phyloP scores from a whole-genome alignment of 441 rosid species.

The Caryocar brasiliense region DNA sequence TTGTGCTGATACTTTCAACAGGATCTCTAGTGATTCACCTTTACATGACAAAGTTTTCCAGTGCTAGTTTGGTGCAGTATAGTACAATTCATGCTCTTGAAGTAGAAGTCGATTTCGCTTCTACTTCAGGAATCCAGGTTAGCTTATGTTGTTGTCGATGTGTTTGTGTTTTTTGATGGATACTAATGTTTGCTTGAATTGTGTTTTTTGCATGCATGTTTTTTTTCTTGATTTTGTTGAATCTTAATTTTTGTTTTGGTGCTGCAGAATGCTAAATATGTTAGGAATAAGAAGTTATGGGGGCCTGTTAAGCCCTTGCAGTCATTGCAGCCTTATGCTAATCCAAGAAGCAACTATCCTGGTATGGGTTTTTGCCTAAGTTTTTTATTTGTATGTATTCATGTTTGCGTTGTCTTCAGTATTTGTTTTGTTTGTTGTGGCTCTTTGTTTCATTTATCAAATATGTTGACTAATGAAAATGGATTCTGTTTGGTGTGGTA shows the following conservation, averaged over 20 bases:
- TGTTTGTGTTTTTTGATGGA: background rate
- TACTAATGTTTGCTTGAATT: constrained; percentile 3
- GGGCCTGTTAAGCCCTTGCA: constrained; percentile 59
- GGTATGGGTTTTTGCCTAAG: constrained; percentile 37
- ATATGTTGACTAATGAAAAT: too few species aligned
- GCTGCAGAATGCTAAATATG: constrained; percentile 28
- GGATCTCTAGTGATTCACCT: constrained; percentile 77
- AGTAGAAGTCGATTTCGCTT: constrained; percentile 44
- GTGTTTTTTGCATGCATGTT: background rate
- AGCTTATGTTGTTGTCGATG: constrained; percentile 1
- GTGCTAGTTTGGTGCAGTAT: constrained; percentile 38
- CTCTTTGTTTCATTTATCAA: background rate
- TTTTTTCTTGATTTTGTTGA: constrained; percentile 5
- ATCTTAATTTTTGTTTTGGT: constrained; percentile 11
- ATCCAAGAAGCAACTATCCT: constrained; percentile 63
- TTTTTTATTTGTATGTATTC: background rate
- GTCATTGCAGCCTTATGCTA: constrained; percentile 89
- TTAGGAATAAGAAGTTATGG: constrained; percentile 70
- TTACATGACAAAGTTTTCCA: constrained; percentile 68
- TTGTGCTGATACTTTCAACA: constrained; percentile 60
- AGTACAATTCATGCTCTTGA: constrained; percentile 38
- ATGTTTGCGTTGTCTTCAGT: background rate
- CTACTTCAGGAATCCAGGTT: constrained; percentile 36
- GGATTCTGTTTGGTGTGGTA: too few species aligned
- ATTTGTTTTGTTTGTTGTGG: background rate